These are phyloP conservation scores for Thalassiosira profunda DNA, from an alignment of 108 stramenopile species.

Conservation along the genomic window DNA sequence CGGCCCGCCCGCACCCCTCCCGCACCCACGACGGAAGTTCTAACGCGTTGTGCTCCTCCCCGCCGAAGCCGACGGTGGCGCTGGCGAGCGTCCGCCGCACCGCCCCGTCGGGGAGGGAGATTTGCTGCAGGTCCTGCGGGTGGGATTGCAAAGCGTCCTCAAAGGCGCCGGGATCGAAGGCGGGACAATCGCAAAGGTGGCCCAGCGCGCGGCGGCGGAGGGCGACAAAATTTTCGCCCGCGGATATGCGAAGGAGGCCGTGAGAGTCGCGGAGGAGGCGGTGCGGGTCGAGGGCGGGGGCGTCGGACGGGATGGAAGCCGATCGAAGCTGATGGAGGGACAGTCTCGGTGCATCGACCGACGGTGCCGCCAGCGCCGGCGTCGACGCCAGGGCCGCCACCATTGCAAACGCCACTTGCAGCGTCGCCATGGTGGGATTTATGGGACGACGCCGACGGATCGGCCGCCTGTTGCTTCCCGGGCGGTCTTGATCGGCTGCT, in stretches of 20 bases:
- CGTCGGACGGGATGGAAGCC: not conserved
- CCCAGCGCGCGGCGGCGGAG: constrained; percentile 19
- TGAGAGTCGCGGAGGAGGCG: constrained; percentile 12
- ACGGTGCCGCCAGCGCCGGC: not conserved
- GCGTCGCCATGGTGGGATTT: too few relatives aligned
- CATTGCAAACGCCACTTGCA: too few relatives aligned
- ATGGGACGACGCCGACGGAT: too few relatives aligned
- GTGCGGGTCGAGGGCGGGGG: not conserved
- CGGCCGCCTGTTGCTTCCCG: too few relatives aligned
- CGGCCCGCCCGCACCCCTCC: constrained; percentile 50
- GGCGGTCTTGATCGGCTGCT: too few relatives aligned
- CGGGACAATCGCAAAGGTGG: constrained; percentile 23
- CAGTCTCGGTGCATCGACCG: not conserved
- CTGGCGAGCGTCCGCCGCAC: constrained; percentile 32
- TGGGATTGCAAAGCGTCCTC: not conserved
- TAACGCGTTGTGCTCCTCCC: not conserved
- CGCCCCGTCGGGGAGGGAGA: constrained; percentile 24
- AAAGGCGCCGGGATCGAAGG: not conserved
- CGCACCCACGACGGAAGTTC: constrained; percentile 38
- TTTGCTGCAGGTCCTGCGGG: constrained; percentile 23
- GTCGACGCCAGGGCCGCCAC: too few relatives aligned
- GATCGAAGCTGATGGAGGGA: not conserved
- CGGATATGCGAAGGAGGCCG: constrained; percentile 13
- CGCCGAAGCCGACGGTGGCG: constrained; percentile 34
- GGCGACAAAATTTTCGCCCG: not conserved